Evolutionary conservation across 2,329 filamentous ascomycete species (phyloP), one percentile per base, ranked within the genome.

Genomic region (Alternaria sp.): DNA sequence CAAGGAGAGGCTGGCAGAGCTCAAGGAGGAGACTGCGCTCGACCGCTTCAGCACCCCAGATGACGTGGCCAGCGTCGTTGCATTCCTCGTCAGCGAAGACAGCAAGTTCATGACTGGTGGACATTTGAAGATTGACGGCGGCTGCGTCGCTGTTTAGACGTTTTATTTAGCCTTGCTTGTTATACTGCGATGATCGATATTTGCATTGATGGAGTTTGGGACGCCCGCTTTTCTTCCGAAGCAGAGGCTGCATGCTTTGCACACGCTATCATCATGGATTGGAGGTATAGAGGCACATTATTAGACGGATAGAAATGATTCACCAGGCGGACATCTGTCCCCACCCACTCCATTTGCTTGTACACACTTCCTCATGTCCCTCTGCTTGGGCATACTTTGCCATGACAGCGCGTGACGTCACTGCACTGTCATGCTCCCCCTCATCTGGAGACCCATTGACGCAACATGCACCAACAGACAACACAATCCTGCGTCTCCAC

Each of bases 31-130:
- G 14, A 75, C 77, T n/a, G 71, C 76, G 3, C 61, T 80, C 32
- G 77, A 76, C 7, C 67, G 78, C 7, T 77, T 78, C 44, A 77
- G 78, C 7, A 66, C 71, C 53, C 75, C 75, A 3, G 76, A 77
- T 48, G 78, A 80, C 63, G 71, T 80, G n/a, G 72, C 78, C 4
- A 76, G 74, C 8, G 72, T 79, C 5, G 75, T 79, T 12, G 72
- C 74, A 0, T 80, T 80, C 59, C 62, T 80, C 59, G 78, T 72
- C 11, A 79, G 78, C 57, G 71, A 77, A 26, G 78, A 80, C 61
- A 75, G 77, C 16, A 74, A 73, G 56, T 80, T 80, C 44, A 74
- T 80, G 67, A 79, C 78, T 5, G 78, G 78, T 24, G 73, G 73
- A 4, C 66, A 70, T 47, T 58, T 77, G 65, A 77, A 77, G 64